Evolutionary conservation across 2,329 filamentous ascomycete genomes (phyloP).

Genomic region (Huntiella omanensis): DNA sequence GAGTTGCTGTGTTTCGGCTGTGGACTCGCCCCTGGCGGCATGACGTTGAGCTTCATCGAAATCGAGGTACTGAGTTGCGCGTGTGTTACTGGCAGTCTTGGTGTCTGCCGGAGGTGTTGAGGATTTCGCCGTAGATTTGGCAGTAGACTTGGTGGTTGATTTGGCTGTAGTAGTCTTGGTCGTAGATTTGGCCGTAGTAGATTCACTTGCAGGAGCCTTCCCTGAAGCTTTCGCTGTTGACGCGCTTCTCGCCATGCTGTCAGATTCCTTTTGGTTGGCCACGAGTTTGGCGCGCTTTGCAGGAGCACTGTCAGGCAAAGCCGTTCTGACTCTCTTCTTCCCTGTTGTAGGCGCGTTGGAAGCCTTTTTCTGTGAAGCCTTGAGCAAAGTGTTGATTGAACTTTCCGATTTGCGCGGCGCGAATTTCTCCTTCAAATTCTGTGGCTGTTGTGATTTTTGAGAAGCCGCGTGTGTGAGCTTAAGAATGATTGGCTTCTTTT

Average conservation of each 20-base stretch:
- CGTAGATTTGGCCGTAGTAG: background rate
- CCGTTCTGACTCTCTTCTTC: slow-evolving; percentile 7
- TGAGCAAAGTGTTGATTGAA: slow-evolving; percentile 5
- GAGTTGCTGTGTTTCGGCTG: slow-evolving; percentile 37
- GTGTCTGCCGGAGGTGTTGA: background rate
- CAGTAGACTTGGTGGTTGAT: background rate
- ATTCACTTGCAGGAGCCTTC: slow-evolving; percentile 37
- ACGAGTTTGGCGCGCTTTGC: slow-evolving; percentile 8
- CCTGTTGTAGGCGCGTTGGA: background rate
- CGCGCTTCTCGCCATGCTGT: slow-evolving; percentile 12
- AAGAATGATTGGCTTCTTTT: background rate
- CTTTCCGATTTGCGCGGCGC: slow-evolving; percentile 4
- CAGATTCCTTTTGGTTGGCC: background rate
- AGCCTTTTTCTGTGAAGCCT: background rate
- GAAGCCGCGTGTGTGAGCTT: background rate
- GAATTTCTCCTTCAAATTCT: background rate
- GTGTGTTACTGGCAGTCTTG: slow-evolving; percentile 27
- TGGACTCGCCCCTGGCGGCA: slow-evolving; percentile 28
- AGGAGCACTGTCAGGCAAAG: slow-evolving; percentile 3
- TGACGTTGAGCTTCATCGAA: slow-evolving; percentile 26
- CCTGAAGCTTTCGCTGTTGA: slow-evolving; percentile 46
- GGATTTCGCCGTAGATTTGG: background rate
- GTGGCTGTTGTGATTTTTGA: background rate
- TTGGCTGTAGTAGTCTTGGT: background rate
- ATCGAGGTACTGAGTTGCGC: slow-evolving; percentile 69